Base-by-base conservation (phyloP, 31 red algal species). In the Porphyra umbilicalis region DNA sequence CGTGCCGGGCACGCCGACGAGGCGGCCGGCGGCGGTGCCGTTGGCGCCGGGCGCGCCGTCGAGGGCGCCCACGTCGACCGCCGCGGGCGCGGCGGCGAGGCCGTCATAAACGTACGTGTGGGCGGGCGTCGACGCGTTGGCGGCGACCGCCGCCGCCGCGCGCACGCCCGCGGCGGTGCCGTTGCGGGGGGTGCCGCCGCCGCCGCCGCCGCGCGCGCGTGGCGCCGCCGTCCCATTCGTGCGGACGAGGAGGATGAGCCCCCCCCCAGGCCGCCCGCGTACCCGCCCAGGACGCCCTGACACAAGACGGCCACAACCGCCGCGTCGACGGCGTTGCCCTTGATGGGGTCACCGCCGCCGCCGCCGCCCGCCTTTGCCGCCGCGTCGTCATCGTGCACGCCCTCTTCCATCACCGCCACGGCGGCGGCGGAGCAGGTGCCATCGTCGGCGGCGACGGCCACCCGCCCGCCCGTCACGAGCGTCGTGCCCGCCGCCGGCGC, bases 361-460 rank as follows among this genome's bases (percentile, higher is more conserved):
- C 57, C 25, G 25, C 25, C 57, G 13, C 8, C 57, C 57, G 25
- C 57, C 38, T 39, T 39, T n/a, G n/a, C n/a, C n/a, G n/a, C n/a
- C n/a, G n/a, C n/a, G n/a, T n/a, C n/a, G n/a, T n/a, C n/a, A n/a
- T 67, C 44, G 6, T 6, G 25, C 57, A 71, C 57, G 4, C 57
- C 57, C 25, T 71, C 90, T 32, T 88, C 83, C 80, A 98, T 81
- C 15, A 98, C 77, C 25, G 85, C 80, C 75, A 98, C 79, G 32
- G 92, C 96, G 14, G 94, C 80, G 75, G 95, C 71, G 37, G 87
- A 90, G 75, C 96, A 98, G 16, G 82, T 39, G 1, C 85, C 84
- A 90, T 92, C 87, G 86, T 98, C 96, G 0, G 96, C 92, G 10
- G 96, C 96, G 33, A 98, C 96, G 42, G 96, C 91, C n/a, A 90